These are phyloP conservation scores for Rhodomyrtus tomentosa DNA, from an alignment of 345 rosid genomes.

Conservation along the genomic window DNA sequence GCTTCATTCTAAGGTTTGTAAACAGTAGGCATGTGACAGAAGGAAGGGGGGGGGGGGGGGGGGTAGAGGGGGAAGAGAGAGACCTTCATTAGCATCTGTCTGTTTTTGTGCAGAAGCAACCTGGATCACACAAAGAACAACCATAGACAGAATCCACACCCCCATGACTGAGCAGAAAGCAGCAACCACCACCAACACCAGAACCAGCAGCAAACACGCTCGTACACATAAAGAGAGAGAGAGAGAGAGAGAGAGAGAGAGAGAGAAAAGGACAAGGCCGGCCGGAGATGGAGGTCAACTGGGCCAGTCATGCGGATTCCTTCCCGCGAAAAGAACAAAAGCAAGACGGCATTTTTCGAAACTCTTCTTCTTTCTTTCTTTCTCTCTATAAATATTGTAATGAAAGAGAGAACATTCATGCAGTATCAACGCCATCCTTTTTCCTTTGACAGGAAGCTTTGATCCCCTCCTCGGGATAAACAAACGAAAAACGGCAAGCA, in stretches of 20 bases:
- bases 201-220: background rate
- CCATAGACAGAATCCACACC: slow-evolving; percentile 7
- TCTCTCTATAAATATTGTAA: background rate
- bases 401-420: background rate
- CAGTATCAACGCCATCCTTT: fast-evolving
- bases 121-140: slow-evolving; percentile 14
- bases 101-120: slow-evolving; percentile 26
- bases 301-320: slow-evolving; percentile 4
- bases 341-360: background rate
- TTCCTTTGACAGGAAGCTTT: background rate
- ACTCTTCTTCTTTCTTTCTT: background rate
- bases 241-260: background rate
- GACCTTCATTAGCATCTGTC: slow-evolving; percentile 40
- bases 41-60: background rate
- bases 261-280: background rate
- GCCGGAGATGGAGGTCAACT: background rate
- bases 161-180: slow-evolving; percentile 10
- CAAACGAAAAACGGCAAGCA: no score
- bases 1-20: background rate
- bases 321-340: background rate
- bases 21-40: background rate
- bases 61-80: background rate
- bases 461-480: background rate
- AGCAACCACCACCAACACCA: background rate
- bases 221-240: background rate